Evolutionary conservation across 192 early-diverging fungal genomes (phyloP).

Genomic region (Backusella mclennaniae): DNA sequence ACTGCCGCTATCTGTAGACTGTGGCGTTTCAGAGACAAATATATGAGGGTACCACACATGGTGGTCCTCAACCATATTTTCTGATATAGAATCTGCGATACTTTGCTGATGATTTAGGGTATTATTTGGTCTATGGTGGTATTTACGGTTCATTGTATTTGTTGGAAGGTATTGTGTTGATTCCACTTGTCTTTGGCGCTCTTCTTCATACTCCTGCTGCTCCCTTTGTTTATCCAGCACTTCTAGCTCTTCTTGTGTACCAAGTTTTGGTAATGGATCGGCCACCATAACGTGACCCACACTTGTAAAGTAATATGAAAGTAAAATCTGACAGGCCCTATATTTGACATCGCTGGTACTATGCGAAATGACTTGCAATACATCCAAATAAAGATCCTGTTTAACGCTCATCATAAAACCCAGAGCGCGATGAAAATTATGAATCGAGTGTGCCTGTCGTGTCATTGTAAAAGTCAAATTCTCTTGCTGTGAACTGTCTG

Average conservation of each 20-base stretch:
- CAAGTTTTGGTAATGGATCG: conserved; percentile 33
- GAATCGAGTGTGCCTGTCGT: conserved; percentile 32
- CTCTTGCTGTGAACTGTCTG: background rate
- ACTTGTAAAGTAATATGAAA: conserved; percentile 42
- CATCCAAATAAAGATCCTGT: conserved; percentile 47
- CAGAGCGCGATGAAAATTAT: conserved; percentile 48
- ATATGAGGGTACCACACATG: conserved; percentile 47
- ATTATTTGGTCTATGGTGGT: background rate
- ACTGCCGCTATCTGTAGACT: background rate
- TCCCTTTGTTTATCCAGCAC: conserved; percentile 19
- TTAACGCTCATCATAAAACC: conserved; percentile 46
- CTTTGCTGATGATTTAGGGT: background rate
- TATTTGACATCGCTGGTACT: conserved; percentile 29
- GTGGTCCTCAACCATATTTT: conserved; percentile 11
- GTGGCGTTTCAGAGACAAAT: conserved; percentile 22
- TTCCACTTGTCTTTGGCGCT: background rate
- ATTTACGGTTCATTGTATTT: background rate
- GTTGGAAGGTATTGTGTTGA: conserved; percentile 9
- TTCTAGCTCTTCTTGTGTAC: conserved; percentile 25
- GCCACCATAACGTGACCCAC: conserved; percentile 46
- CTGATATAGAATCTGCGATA: background rate
- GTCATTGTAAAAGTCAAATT: conserved; percentile 10
- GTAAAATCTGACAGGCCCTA: conserved; percentile 41
- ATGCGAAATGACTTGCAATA: conserved; percentile 52
- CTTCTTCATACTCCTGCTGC: conserved; percentile 20